These are phyloP conservation scores for Phytophthora tentaculata DNA, from an alignment of 352 stramenopile species.

Conservation along the genomic window DNA sequence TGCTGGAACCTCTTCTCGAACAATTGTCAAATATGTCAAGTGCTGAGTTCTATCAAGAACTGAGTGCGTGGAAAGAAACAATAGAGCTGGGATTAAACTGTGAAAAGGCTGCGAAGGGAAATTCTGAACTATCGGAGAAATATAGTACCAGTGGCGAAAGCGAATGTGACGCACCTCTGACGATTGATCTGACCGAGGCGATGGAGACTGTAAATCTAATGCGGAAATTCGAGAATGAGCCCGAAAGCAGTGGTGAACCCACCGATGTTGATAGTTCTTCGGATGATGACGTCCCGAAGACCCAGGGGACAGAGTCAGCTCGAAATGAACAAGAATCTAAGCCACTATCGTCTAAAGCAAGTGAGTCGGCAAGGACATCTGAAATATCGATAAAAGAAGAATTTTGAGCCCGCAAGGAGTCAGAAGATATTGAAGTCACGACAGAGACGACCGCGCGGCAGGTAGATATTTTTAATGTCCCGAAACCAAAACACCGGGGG, in stretches of 20 bases:
- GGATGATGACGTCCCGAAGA: not conserved
- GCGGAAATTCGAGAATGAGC: not conserved
- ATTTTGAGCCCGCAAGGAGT: not conserved
- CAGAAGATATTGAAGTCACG: not conserved
- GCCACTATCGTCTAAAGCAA: not conserved
- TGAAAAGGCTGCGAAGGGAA: not conserved
- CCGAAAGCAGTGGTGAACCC: not conserved
- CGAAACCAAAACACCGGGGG: not conserved
- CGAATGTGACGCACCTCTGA: not conserved
- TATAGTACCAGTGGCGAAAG: not conserved
- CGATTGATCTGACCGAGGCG: not conserved
- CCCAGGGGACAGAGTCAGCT: not conserved
- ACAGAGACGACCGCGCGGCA: not conserved
- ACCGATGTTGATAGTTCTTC: not conserved
- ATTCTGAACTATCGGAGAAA: not conserved
- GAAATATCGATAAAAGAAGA: not conserved
- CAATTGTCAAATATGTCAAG: not conserved
- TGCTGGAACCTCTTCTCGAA: not conserved
- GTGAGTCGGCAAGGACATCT: not conserved
- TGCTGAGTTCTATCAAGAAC: not conserved
- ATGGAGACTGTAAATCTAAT: not conserved
- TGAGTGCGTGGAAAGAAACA: not conserved
- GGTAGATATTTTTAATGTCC: not conserved
- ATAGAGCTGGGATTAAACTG: not conserved
- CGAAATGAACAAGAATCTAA: not conserved